Conservation (phyloP, 345 rosid species). For the Hibiscus mutabilis region DNA sequence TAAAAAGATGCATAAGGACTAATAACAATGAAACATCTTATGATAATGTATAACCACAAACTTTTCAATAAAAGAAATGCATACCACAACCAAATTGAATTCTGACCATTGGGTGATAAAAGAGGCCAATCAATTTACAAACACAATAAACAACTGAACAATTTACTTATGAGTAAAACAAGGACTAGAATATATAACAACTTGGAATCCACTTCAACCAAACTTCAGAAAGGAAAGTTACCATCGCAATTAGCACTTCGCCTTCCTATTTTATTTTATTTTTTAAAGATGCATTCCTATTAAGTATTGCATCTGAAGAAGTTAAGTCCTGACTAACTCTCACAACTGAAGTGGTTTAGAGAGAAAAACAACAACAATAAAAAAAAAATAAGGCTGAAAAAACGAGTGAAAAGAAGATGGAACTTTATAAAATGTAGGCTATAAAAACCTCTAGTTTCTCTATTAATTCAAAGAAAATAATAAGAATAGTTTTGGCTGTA, state of each 20-base stretch:
- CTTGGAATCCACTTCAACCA: conserved; percentile 2
- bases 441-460: no score
- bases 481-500: no score
- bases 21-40: background rate
- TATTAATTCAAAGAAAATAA: no score
- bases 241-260: background rate
- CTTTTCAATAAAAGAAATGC: no score
- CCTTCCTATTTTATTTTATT: background rate
- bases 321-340: background rate
- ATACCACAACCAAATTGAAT: background rate
- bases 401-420: no score
- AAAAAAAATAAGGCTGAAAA: no score
- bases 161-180: background rate
- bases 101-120: background rate
- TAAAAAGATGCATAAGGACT: background rate
- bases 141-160: background rate
- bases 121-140: background rate
- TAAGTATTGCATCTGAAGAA: background rate
- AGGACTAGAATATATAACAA: background rate
- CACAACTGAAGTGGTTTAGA: no score
- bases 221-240: conserved; percentile 4
- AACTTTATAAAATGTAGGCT: no score
- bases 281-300: background rate
- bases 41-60: background rate
- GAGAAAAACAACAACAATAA: no score